Conservation (phyloP, 129 eudicot species). For the Smallanthus sonchifolius region DNA sequence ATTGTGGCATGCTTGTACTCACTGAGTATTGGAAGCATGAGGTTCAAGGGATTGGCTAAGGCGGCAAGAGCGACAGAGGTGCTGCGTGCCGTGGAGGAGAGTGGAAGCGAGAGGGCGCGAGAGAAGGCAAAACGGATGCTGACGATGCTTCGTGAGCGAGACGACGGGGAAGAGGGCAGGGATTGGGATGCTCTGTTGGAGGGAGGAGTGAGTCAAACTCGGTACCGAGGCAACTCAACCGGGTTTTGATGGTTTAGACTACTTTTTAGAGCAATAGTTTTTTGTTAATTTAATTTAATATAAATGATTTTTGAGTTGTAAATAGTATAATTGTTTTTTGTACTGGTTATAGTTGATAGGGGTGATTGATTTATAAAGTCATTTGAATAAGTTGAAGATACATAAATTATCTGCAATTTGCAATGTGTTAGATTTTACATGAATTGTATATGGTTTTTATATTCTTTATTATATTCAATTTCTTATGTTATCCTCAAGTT, state of each 20-base stretch:
- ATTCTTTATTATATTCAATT: background rate
- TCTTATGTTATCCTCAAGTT: background rate
- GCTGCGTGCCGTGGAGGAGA: slow-evolving; percentile 71
- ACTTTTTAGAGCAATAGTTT: background rate
- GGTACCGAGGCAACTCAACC: slow-evolving; percentile 61
- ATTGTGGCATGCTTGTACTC: slow-evolving; percentile 74
- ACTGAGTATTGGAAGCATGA: slow-evolving; percentile 85
- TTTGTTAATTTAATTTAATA: slow-evolving; percentile 1
- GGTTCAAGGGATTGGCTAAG: slow-evolving; percentile 80
- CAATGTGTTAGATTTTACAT: background rate
- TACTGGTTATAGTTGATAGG: slow-evolving; percentile 10
- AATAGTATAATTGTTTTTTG: slow-evolving; percentile 11
- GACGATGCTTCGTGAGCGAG: slow-evolving; percentile 56
- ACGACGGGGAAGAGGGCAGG: slow-evolving; percentile 40
- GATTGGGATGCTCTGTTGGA: slow-evolving; percentile 74
- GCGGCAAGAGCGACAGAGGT: slow-evolving; percentile 73
- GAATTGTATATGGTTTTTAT: background rate
- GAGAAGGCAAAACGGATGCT: slow-evolving; percentile 79
- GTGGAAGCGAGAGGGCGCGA: slow-evolving; percentile 64
- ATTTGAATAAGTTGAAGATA: background rate
- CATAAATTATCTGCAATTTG: no score
- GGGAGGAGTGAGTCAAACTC: slow-evolving; percentile 59
- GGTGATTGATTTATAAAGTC: no score
- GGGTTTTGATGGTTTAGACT: slow-evolving; percentile 41
- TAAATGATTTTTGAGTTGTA: slow-evolving; percentile 13